Base-by-base conservation (phyloP, 73 alveolate genomes). In the Tetrahymena borealis region DNA sequence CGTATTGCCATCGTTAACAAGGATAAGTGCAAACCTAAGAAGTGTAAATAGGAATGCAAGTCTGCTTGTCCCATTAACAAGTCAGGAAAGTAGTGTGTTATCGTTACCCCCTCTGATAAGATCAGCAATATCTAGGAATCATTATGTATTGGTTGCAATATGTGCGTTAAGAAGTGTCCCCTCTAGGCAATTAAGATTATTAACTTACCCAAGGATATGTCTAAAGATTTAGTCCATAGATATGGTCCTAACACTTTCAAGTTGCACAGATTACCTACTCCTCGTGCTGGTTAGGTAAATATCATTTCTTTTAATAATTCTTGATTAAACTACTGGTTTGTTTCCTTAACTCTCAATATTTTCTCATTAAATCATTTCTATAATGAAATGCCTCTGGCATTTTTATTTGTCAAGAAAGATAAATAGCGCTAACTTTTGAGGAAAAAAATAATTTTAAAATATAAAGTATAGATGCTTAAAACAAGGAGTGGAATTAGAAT, bases 141-240 rank as follows among this genome's bases (percentile, higher is more conserved):
- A 33, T 96, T 99, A 37, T 99, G 99, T 95, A 99, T 99, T 40
- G 99, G 99, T 33, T 99, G 99, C 90, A 99, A 99, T 38, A 96
- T 99, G 95, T 99, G 99, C 93, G 99, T 99, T 40, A 99, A 99
- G 96, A 98, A 97, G 94, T 99, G 99, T 94, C 99, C 99, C 10
- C 98, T 98, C 91, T 99, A 97, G 85, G 97, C 97, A 33, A 99
- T 99, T 91, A 95, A 94, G 93, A 99, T 99, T 91, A 99, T 99
- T 94, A 99, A 99, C 91, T 91, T 99, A 79, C 99, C 99, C 0
- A 99, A 97, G 97, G 99, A 98, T 91, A 91, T 99, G 91, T 95
- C 96, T 39, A 97, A 94, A 16, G 99, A 98, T 92, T 96, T 98
- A 39, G 98, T 99, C 41, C 99, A 99, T 93, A 94, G 99, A 79